phyloP scores from a whole-genome alignment of 2,329 filamentous ascomycete species.

The Talaromyces sp. region DNA sequence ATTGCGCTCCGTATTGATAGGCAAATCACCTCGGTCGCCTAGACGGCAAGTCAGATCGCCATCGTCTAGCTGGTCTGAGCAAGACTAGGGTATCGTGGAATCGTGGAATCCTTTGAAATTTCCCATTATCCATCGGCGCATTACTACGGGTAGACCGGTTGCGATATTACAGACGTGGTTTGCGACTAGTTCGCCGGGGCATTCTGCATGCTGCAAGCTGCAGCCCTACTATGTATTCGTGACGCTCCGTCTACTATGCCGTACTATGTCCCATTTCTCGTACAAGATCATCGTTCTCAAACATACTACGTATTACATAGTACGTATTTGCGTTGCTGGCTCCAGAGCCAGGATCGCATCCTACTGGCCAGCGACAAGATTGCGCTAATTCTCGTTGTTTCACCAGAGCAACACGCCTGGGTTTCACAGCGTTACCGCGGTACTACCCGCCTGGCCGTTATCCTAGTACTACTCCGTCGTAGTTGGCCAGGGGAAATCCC shows the following conservation, averaged over 20 bases:
- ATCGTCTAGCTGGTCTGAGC: background rate
- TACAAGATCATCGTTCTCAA: slow-evolving; percentile 8
- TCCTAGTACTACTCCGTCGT: too few relatives aligned
- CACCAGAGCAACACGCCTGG: background rate
- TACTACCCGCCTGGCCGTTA: slow-evolving; percentile 12
- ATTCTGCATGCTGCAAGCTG: slow-evolving; percentile 11
- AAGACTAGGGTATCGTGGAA: background rate
- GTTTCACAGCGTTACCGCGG: slow-evolving; percentile 13
- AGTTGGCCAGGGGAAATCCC: background rate
- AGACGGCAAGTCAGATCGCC: background rate
- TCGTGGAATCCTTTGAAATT: background rate
- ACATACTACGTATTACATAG: background rate
- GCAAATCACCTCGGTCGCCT: background rate
- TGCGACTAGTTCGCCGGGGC: background rate
- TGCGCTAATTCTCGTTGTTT: slow-evolving; percentile 1
- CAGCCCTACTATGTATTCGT: slow-evolving; percentile 10
- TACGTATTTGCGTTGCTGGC: background rate
- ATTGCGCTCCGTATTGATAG: background rate
- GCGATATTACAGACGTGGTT: background rate
- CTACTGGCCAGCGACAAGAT: slow-evolving; percentile 4
- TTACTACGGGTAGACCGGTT: background rate
- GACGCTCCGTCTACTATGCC: background rate
- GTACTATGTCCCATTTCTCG: too few relatives aligned
- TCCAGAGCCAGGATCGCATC: background rate
- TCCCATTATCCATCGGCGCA: background rate